These are phyloP conservation scores for Citrus hindsii DNA, from an alignment of 345 rosid species.

Conservation along the genomic window DNA sequence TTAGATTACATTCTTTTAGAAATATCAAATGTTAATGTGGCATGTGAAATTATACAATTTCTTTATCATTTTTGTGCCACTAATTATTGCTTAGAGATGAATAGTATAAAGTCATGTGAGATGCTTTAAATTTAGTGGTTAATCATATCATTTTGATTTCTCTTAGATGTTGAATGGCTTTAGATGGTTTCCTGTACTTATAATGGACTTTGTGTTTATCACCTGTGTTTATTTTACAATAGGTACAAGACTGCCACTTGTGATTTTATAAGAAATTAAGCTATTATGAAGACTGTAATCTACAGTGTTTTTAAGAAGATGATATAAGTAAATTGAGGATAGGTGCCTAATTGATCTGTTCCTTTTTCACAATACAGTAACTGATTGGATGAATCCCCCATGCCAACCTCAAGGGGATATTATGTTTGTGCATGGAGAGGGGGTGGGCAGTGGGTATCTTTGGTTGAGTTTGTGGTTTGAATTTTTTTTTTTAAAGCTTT, in stretches of 20 bases:
- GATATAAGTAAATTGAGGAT: neutral
- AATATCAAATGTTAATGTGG: neutral
- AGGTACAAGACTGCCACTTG: neutral
- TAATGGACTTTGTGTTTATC: neutral
- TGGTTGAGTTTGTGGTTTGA: neutral
- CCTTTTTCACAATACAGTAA: no score
- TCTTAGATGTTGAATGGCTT: neutral
- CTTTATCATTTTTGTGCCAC: neutral
- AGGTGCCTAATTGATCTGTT: no score
- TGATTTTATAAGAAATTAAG: neutral
- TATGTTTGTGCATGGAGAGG: neutral
- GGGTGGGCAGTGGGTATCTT: neutral
- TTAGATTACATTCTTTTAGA: neutral
- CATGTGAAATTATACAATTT: neutral
- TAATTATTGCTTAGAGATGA: neutral
- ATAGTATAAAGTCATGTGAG: neutral
- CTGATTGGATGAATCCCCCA: no score
- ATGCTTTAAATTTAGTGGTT: neutral
- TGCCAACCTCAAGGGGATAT: no score
- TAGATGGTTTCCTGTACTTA: neutral
- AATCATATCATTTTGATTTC: neutral
- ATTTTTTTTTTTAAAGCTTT: neutral
- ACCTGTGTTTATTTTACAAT: neutral
- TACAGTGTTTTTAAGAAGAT: no score
- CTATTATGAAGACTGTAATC: neutral